These are phyloP conservation scores for Simplicillium aogashimaense DNA, from an alignment of 2,329 filamentous ascomycete species.

Conservation along the genomic window DNA sequence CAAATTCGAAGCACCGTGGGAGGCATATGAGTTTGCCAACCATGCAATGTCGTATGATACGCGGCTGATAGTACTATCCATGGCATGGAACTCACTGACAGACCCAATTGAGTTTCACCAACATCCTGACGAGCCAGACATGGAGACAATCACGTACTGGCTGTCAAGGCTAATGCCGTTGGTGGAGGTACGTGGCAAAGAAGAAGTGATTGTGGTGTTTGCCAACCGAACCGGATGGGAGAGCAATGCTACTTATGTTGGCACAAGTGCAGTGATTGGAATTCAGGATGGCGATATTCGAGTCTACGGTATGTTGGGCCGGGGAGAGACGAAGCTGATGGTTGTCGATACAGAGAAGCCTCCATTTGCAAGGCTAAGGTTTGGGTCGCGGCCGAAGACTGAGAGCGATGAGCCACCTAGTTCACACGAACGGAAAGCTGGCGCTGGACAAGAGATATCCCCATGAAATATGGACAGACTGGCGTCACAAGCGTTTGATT, in stretches of 20 bases:
- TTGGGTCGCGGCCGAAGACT: not conserved
- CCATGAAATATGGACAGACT: too few species aligned
- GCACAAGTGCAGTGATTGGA: slow-evolving; percentile 62
- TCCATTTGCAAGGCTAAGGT: slow-evolving; percentile 32
- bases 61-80: slow-evolving; percentile 58
- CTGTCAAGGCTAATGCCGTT: slow-evolving; percentile 59
- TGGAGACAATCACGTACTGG: slow-evolving; percentile 70
- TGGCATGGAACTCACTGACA: slow-evolving; percentile 66
- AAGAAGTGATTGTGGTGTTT: slow-evolving; percentile 60
- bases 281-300: slow-evolving; percentile 55
- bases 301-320: slow-evolving; percentile 61
- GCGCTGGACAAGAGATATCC: not conserved
- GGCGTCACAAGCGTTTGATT: too few species aligned
- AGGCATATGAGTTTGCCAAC: slow-evolving; percentile 33
- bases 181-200: slow-evolving; percentile 36
- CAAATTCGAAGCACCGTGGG: slow-evolving; percentile 27
- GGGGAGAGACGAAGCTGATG: slow-evolving; percentile 57
- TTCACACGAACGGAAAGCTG: not conserved
- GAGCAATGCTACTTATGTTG: slow-evolving; percentile 57
- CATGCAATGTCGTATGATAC: slow-evolving; percentile 47
- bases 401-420: not conserved
- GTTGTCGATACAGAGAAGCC: slow-evolving; percentile 51
- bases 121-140: slow-evolving; percentile 50
- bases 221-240: slow-evolving; percentile 64
- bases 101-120: slow-evolving; percentile 34